Evolutionary conservation across 148 eudicot genomes (phyloP), one percentile per base, ranked within the genome.

Genomic region (Selenicereus undatus): DNA sequence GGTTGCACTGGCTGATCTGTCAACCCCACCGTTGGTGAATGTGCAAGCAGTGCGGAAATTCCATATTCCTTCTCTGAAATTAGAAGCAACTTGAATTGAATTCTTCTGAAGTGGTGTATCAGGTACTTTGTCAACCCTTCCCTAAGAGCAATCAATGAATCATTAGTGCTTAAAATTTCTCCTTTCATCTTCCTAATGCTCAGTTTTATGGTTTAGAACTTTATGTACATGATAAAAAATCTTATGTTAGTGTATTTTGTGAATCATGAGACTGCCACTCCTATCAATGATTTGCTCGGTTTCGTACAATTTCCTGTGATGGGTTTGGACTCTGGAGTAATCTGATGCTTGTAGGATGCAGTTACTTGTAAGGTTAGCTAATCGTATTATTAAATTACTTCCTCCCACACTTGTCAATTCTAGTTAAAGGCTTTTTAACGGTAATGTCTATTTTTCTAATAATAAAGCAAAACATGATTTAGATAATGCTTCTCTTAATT

Each of bases 391-490:
- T 64, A 74, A 43, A 64, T n/a, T 80, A 60, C 30, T 42, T 43
- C 45, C 43, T 74, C 18, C 27, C 54, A 21, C 62, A 71, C 7
- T 30, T 65, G 83, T 81, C 74, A 66, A 81, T 81, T 75, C 26
- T 11, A 51, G 29, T 6, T 20, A 7, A 20, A 8, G n/a, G 78
- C 1, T 64, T 29, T 73, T 42, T 42, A 73, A n/a, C 73, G 58
- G 43, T 21, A 24, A 74, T 22, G 56, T 64, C 54, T 42, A 27
- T 8, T 76, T 66, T 16, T 68, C 74, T 76, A 66, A 51, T 81
- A 78, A 36, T 72, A 71, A 71, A 58, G 80, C 70, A 74, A 74
- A 42, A 80, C 78, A 76, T 64, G 39, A 71, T 76, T 70, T 71
- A 76, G 51, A 70, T 6, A 70, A 56, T 84, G 72, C 43, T 83